Conservation (phyloP, 345 rosid genomes). For the Gossypium stocksii region DNA sequence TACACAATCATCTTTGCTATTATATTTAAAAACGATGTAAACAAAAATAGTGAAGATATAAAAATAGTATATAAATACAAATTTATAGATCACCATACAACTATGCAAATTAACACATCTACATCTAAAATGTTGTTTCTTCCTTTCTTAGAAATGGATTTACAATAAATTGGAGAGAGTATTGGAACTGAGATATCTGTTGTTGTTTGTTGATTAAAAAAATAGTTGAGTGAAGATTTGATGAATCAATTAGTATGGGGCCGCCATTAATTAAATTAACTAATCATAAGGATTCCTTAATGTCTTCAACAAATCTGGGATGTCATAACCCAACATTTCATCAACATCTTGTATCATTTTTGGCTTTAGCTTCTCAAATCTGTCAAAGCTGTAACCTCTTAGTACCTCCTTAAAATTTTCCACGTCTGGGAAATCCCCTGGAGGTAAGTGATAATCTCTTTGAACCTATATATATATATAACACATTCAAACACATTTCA, state of each 20-base stretch:
- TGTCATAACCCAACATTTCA: constrained; percentile 88
- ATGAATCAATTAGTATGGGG: neutral
- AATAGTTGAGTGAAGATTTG: neutral
- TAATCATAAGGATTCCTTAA: constrained; percentile 81
- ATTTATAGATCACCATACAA: neutral
- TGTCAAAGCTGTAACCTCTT: constrained; percentile 73
- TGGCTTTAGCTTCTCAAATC: constrained; percentile 81
- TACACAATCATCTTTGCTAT: too few relatives aligned
- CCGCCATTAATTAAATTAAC: neutral
- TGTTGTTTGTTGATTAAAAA: neutral
- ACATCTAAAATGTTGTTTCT: neutral
- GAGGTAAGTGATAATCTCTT: constrained; percentile 77
- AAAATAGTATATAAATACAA: too few relatives aligned
- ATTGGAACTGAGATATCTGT: neutral
- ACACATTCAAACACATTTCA: neutral
- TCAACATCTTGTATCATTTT: constrained; percentile 88
- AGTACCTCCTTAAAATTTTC: constrained; percentile 70
- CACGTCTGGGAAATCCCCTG: constrained; percentile 83
- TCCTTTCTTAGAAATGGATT: neutral
- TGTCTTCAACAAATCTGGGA: constrained; percentile 72
- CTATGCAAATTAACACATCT: neutral
- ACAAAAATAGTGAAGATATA: neutral
- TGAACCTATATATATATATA: constrained; percentile 55
- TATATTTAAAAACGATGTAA: too few relatives aligned
- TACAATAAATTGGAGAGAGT: neutral